Percentiles rank a stretch among this genome's conserved stretches.
phyloP scores from a whole-genome alignment of 164 flowering plant genomes.

The Warburgia ugandensis region DNA sequence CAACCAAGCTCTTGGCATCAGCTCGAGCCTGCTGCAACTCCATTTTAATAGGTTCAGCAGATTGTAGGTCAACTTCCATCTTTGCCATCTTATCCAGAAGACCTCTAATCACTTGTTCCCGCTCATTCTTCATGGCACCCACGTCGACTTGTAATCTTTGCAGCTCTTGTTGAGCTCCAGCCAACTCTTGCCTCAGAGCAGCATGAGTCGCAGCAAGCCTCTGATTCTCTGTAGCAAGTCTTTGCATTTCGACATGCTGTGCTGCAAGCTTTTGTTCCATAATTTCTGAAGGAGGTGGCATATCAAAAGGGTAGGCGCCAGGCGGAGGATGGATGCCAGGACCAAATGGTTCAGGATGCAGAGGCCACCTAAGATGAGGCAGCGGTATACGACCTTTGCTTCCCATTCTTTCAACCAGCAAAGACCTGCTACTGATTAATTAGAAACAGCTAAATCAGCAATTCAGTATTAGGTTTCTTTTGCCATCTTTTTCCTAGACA shows the following conservation, averaged over 20 bases:
- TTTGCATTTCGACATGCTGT: slow-evolving; percentile 80
- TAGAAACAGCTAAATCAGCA: too few species aligned
- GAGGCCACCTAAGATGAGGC: slow-evolving; percentile 56
- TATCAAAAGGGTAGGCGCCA: slow-evolving; percentile 49
- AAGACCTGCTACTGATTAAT: too few species aligned
- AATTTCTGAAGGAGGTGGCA: slow-evolving; percentile 69
- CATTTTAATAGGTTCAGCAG: slow-evolving; percentile 49
- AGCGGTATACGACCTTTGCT: slow-evolving; percentile 79
- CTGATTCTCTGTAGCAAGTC: slow-evolving; percentile 76
- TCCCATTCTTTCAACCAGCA: too few species aligned
- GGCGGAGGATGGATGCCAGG: slow-evolving; percentile 47
- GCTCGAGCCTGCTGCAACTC: slow-evolving; percentile 74
- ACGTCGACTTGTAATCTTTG: slow-evolving; percentile 63
- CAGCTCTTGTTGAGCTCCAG: slow-evolving; percentile 78
- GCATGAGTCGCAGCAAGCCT: slow-evolving; percentile 89
- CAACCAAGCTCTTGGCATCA: slow-evolving; percentile 70
- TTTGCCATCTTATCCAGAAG: slow-evolving; percentile 58
- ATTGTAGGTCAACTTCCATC: slow-evolving; percentile 67
- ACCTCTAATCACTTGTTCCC: slow-evolving; percentile 61
- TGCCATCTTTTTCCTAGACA: too few species aligned
- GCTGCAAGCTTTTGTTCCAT: slow-evolving; percentile 81
- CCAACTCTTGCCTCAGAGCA: slow-evolving; percentile 78
- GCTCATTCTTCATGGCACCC: slow-evolving; percentile 51
- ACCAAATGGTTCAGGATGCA: slow-evolving; percentile 63
- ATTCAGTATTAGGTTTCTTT: too few species aligned